Base-by-base conservation (phyloP, 2,329 filamentous ascomycete genomes). In the Colletotrichum navitas region DNA sequence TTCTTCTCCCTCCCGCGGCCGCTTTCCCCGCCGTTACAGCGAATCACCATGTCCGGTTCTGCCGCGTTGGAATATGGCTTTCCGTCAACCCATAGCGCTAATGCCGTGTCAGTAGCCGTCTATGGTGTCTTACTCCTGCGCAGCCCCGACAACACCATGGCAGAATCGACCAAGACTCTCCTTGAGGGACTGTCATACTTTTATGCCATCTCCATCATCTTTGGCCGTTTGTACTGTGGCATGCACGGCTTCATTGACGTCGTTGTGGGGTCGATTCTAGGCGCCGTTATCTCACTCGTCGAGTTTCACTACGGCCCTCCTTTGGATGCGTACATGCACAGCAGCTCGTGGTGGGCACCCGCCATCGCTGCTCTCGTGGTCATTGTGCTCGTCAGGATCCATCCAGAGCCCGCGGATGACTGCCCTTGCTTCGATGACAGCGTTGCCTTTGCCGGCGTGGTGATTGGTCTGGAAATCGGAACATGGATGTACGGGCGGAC, bases 161-260 rank as follows among this genome's bases (percentile, higher is more conserved):
- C 87, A 41, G 83, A 89, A 3, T 83, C 87, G 24, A 86, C 89
- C 1, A 91, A 89, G 75, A 73, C 91, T 4, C 81, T 86, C 5
- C 83, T 97, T 34, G 92, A 96, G 78, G 80, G 82, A 6, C 81
- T 93, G 7, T 91, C 92, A 51, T 97, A 96, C 80, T 91, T 94
- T 76, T 99, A 98, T 79, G 94, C 93, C 43, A 83, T 90, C 16
- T 98, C 95, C 34, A 98, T 99, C 78, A 89, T 98, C 51, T 85
- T 98, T 73, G 96, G 96, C 7, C 91, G 96, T 26, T 85, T 99
- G 45, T 98, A 99, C 84, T 99, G 96, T 79, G 96, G 96, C 73
- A 99, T 99, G 96, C 96, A 99, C 82, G 96, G 96, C 14, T 97
- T 98, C 82, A 86, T 96, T 54, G 96, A 99, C 81, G 94, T 98